These are phyloP conservation scores for Nigrograna mackinnonii DNA, from an alignment of 2,329 filamentous ascomycete species.

Conservation along the genomic window DNA sequence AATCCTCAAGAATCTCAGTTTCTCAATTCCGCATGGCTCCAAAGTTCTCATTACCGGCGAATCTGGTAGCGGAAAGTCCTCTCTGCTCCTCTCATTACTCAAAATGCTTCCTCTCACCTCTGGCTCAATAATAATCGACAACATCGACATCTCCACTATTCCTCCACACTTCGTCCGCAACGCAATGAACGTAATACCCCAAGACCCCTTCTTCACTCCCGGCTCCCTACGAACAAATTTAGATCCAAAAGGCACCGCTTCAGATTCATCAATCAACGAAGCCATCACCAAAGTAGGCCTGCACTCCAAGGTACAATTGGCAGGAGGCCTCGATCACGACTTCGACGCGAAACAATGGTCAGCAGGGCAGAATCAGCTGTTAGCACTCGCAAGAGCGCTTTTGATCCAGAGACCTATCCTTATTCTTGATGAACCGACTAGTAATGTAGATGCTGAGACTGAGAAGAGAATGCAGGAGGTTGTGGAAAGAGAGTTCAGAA, in stretches of 20 bases:
- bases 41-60: conserved; percentile 50
- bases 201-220: conserved; percentile 53
- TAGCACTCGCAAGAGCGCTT: conserved; percentile 63
- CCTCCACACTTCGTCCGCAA: conserved; percentile 44
- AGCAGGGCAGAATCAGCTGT: conserved; percentile 62
- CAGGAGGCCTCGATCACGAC: conserved; percentile 11
- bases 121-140: conserved; percentile 52
- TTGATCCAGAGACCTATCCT: conserved; percentile 31
- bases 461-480: too few relatives aligned
- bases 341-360: conserved; percentile 4
- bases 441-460: too few relatives aligned
- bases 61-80: conserved; percentile 55
- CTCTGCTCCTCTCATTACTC: conserved; percentile 48
- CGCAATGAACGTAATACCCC: conserved; percentile 49
- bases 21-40: conserved; percentile 6
- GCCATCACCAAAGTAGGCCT: conserved; percentile 49
- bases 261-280: conserved; percentile 36
- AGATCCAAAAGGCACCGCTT: conserved; percentile 41
- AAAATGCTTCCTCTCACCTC: conserved; percentile 43
- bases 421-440: conserved; percentile 20
- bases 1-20: conserved; percentile 7
- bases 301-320: conserved; percentile 30
- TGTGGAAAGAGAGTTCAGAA: too few relatives aligned
- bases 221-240: conserved; percentile 52
- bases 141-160: conserved; percentile 48